phyloP scores from a whole-genome alignment of 257 asterid species.

The Coffea canephora region DNA sequence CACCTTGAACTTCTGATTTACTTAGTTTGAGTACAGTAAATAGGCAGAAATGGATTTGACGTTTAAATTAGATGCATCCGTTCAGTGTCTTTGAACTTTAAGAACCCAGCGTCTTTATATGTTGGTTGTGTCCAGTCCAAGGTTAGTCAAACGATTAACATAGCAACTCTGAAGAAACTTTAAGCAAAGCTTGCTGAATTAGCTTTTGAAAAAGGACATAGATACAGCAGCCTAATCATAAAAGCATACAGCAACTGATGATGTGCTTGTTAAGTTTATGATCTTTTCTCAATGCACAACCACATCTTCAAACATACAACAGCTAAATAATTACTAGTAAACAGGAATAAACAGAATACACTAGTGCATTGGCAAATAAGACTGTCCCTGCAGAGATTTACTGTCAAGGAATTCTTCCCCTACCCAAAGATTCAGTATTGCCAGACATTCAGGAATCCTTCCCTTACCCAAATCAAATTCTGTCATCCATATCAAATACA shows the following conservation, averaged over 20 bases:
- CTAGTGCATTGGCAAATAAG: neutral
- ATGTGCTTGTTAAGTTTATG: neutral
- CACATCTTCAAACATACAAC: too few relatives aligned
- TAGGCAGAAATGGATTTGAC: too few relatives aligned
- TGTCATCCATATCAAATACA: neutral
- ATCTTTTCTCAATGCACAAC: neutral
- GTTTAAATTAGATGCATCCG: neutral
- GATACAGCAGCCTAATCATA: neutral
- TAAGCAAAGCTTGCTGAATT: neutral
- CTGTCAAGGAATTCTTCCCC: neutral
- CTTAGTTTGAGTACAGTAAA: neutral
- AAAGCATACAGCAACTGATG: neutral
- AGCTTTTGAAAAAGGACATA: neutral
- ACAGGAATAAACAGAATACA: neutral
- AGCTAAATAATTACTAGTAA: too few relatives aligned
- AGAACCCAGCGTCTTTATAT: neutral
- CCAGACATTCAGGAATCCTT: neutral
- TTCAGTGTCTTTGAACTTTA: neutral
- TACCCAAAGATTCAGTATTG: too few relatives aligned
- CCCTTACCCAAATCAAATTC: neutral
- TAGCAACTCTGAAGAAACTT: neutral
- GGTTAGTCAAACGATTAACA: neutral
- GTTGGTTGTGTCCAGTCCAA: neutral
- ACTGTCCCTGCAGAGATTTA: neutral
- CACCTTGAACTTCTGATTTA: neutral